A percentile compares a stretch with the other conserved stretches of the same genome.
These are phyloP conservation scores for Cladosporium sp. DNA, from an alignment of 2,329 filamentous ascomycete species.

Conservation along the genomic window DNA sequence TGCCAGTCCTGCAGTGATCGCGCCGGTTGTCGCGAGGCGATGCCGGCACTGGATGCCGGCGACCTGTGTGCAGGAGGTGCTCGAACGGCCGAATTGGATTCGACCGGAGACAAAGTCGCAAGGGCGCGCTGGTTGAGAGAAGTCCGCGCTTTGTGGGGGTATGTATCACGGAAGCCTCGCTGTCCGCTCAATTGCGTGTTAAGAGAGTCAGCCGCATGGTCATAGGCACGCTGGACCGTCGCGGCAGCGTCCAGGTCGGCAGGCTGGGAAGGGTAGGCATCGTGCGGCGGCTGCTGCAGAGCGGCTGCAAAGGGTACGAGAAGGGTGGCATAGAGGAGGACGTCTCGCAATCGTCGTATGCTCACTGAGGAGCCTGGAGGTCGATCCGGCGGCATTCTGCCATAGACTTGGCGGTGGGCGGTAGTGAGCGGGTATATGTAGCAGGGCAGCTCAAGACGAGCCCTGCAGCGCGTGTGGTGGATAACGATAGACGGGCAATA, in stretches of 20 bases:
- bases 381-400: slow-evolving; percentile 37
- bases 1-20: slow-evolving; percentile 99
- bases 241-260: slow-evolving; percentile 28
- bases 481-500: neutral
- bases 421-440: slow-evolving; percentile 3
- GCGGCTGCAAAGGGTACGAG: slow-evolving; percentile 37
- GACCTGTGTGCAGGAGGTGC: slow-evolving; percentile 73
- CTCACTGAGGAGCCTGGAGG: slow-evolving; percentile 32
- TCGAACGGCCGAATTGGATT: slow-evolving; percentile 75
- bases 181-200: slow-evolving; percentile 32
- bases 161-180: slow-evolving; percentile 33
- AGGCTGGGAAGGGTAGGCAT: slow-evolving; percentile 23
- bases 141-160: slow-evolving; percentile 34
- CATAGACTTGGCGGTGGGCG: slow-evolving; percentile 26
- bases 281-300: slow-evolving; percentile 43
- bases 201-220: slow-evolving; percentile 31
- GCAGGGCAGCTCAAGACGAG: slow-evolving; percentile 11
- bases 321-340: slow-evolving; percentile 34
- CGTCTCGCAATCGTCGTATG: slow-evolving; percentile 32
- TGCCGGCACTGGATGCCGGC: slow-evolving; percentile 56
- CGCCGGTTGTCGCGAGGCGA: slow-evolving; percentile 84
- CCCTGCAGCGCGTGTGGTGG: slow-evolving; percentile 14
- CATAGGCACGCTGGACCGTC: slow-evolving; percentile 24
- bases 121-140: slow-evolving; percentile 81
- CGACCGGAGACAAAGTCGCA: slow-evolving; percentile 95